Evolutionary conservation across 179 eudicot species (phyloP).

Genomic region (Heliamphora pulchella): DNA sequence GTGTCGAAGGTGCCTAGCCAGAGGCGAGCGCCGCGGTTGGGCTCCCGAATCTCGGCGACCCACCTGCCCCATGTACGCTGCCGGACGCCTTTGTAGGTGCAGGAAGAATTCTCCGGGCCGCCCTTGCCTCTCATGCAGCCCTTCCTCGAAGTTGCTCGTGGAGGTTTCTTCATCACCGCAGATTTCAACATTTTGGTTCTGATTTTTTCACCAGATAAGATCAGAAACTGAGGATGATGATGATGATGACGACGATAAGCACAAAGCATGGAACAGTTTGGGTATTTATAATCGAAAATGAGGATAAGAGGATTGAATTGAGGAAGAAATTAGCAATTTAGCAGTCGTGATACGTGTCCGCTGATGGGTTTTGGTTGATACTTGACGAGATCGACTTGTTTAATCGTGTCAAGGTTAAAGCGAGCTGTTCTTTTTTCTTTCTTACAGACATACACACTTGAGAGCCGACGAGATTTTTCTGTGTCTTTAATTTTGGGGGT

Average conservation of each 20-base stretch:
- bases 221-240: background rate
- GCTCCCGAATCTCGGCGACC: conserved; percentile 98
- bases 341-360: conserved; percentile 38
- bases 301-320: background rate
- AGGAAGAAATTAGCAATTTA: background rate
- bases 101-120: conserved; percentile 81
- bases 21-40: conserved; percentile 83
- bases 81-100: conserved; percentile 85
- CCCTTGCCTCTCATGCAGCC: conserved; percentile 97
- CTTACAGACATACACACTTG: background rate
- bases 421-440: conserved; percentile 4
- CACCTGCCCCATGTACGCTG: conserved; percentile 99
- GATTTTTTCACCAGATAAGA: background rate
- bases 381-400: conserved; percentile 34
- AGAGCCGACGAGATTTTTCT: too few species aligned
- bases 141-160: conserved; percentile 59
- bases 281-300: background rate
- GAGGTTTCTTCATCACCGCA: conserved; percentile 17
- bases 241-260: background rate
- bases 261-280: background rate
- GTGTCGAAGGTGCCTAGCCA: conserved; percentile 93
- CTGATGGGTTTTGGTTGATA: conserved; percentile 22
- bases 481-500: too few species aligned
- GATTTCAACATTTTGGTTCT: conserved; percentile 19
- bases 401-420: background rate